Evolutionary conservation across 1,139 yeast genomes (phyloP).

Genomic region (Yueomyces sp.): DNA sequence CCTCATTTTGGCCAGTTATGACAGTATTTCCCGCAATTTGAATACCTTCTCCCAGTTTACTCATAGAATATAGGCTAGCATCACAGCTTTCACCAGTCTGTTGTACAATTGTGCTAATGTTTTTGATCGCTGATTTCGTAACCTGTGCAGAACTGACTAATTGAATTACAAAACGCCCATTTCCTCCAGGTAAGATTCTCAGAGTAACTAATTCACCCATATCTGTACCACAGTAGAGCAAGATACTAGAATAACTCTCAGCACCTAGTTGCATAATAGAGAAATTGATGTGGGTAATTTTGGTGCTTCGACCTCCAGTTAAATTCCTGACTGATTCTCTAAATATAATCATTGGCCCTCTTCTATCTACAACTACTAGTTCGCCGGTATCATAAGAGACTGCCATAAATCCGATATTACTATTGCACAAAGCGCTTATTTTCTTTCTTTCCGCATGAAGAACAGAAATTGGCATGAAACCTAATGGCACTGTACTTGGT

Average conservation of each 20-base stretch:
- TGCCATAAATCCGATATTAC: conserved; percentile 77
- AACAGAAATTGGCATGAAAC: conserved; percentile 61
- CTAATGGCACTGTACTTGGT: conserved; percentile 37
- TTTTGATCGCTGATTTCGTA: conserved; percentile 35
- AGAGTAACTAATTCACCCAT: conserved; percentile 61
- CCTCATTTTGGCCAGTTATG: conserved; percentile 46
- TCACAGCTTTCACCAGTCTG: conserved; percentile 48
- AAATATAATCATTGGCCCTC: conserved; percentile 74
- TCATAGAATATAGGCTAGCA: conserved; percentile 51
- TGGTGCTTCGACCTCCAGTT: conserved; percentile 18
- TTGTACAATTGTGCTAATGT: conserved; percentile 47
- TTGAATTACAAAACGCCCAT: conserved; percentile 57
- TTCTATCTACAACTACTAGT: conserved; percentile 61
- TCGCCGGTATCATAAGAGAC: conserved; percentile 71
- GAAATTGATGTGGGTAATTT: conserved; percentile 56
- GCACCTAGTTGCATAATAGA: conserved; percentile 52
- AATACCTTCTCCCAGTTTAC: conserved; percentile 49
- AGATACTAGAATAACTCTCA: conserved; percentile 59
- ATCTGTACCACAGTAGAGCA: conserved; percentile 68
- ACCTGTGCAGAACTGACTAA: conserved; percentile 32
- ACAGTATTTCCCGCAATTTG: conserved; percentile 51
- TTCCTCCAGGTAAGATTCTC: conserved; percentile 52
- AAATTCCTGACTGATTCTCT: conserved; percentile 30
- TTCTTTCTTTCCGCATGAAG: conserved; percentile 32
- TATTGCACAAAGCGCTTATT: conserved; percentile 52